Evolutionary conservation across 2,329 filamentous ascomycete genomes (phyloP).

Genomic region (Sarocladium strictum): DNA sequence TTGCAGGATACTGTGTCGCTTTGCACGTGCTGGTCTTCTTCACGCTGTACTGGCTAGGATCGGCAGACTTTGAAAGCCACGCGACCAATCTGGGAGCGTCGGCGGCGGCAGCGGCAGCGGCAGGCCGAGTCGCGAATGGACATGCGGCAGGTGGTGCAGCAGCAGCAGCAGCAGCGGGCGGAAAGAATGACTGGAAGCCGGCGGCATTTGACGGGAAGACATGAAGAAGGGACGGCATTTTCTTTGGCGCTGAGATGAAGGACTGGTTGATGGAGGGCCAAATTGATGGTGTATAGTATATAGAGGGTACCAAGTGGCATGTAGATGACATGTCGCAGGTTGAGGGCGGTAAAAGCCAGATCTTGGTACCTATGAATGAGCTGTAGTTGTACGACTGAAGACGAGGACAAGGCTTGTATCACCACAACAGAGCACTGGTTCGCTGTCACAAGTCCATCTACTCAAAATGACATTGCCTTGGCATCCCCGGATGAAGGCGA

Average conservation of each 20-base stretch:
- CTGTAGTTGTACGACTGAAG: neutral
- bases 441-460: neutral
- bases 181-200: conserved; percentile 48
- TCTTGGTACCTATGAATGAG: neutral
- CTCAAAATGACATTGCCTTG: neutral
- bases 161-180: conserved; percentile 23
- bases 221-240: conserved; percentile 12
- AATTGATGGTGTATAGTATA: neutral
- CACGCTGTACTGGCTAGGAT: conserved; percentile 79
- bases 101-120: conserved; percentile 37
- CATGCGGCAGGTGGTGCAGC: conserved; percentile 19
- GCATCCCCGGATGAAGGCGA: too few species aligned
- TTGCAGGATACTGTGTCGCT: conserved; percentile 84
- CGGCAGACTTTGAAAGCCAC: conserved; percentile 57
- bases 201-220: conserved; percentile 48
- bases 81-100: conserved; percentile 49
- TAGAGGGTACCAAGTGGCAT: neutral
- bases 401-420: neutral
- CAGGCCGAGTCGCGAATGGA: conserved; percentile 26
- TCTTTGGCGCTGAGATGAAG: neutral
- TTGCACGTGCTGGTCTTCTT: conserved; percentile 84
- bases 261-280: neutral
- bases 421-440: neutral
- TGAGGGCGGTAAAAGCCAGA: neutral
- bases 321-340: neutral